Evolutionary conservation across 2,329 filamentous ascomycete genomes (phyloP).

Genomic region (Zelopaecilomyces penicillatus): DNA sequence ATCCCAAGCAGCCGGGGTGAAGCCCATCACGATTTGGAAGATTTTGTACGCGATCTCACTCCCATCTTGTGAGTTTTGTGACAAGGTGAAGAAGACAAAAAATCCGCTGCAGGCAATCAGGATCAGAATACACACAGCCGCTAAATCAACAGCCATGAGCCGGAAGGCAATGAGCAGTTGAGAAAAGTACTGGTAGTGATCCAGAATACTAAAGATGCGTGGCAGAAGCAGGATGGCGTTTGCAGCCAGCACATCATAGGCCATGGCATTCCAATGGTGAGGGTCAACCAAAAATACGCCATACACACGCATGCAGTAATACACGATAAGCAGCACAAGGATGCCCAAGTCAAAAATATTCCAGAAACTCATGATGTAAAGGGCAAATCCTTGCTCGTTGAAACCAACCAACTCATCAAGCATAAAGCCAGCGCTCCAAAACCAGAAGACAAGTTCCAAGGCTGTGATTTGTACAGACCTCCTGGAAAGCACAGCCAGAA

Average conservation of each 20-base stretch:
- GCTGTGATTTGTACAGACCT: conserved; percentile 73
- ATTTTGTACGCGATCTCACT: conserved; percentile 77
- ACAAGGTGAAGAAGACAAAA: conserved; percentile 87
- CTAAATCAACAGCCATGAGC: conserved; percentile 84
- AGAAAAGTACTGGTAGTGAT: conserved; percentile 94
- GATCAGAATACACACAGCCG: conserved; percentile 76
- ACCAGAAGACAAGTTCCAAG: conserved; percentile 87
- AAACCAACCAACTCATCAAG: conserved; percentile 92
- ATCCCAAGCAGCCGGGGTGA: conserved; percentile 91
- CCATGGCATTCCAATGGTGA: conserved; percentile 68
- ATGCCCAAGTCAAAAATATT: conserved; percentile 93
- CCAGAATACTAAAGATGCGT: conserved; percentile 82
- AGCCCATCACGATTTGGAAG: conserved; percentile 93
- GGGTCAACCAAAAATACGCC: conserved; percentile 75
- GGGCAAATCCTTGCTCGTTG: conserved; percentile 90
- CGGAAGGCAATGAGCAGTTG: conserved; percentile 90
- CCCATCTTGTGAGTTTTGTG: conserved; percentile 61
- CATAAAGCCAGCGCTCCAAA: conserved; percentile 97
- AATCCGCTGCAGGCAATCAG: conserved; percentile 88
- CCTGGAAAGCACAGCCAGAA: conserved; percentile 70
- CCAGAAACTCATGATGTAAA: conserved; percentile 98
- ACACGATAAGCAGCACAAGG: conserved; percentile 72
- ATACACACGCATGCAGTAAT: conserved; percentile 84
- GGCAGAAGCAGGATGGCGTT: conserved; percentile 86
- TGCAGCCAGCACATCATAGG: conserved; percentile 88